A percentile compares a stretch with the other conserved stretches of the same genome.
Conservation (phyloP, 2,329 filamentous ascomycete species). For the Taxawa tesnikishii region DNA sequence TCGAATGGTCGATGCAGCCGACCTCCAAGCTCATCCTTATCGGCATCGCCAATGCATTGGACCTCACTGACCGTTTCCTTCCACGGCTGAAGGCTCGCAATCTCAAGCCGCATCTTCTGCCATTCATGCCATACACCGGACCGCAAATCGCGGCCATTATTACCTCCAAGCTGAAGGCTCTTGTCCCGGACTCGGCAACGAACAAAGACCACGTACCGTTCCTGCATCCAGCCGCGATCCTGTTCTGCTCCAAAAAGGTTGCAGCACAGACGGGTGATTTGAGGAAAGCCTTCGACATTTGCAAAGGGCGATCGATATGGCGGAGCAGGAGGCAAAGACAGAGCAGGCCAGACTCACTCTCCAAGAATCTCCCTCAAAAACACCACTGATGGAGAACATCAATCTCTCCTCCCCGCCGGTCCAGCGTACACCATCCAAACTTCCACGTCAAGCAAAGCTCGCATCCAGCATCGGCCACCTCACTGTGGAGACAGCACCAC, state of each 20-base stretch:
- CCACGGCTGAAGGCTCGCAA: constrained; percentile 88
- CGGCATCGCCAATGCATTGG: constrained; percentile 90
- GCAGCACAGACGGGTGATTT: constrained; percentile 88
- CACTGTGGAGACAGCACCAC: constrained; percentile 68
- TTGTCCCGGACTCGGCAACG: constrained; percentile 29
- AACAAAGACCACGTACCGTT: constrained; percentile 61
- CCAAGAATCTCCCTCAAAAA: constrained; percentile 28
- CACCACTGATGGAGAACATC: constrained; percentile 66
- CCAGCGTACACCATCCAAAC: constrained; percentile 16
- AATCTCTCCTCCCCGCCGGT: constrained; percentile 53
- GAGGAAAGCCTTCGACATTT: constrained; percentile 90
- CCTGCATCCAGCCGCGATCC: constrained; percentile 84
- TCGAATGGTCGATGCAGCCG: constrained; percentile 85
- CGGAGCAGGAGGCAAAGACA: constrained; percentile 72
- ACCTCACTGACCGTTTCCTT: constrained; percentile 88
- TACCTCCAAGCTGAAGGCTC: constrained; percentile 66
- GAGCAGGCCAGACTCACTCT: constrained; percentile 45
- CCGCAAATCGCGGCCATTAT: constrained; percentile 80
- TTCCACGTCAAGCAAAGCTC: constrained; percentile 25
- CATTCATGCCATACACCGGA: constrained; percentile 86
- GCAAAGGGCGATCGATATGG: constrained; percentile 79
- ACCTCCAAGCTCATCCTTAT: constrained; percentile 71
- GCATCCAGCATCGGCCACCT: constrained; percentile 25
- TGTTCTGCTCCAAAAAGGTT: constrained; percentile 89
- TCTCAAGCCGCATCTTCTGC: constrained; percentile 76